Conservation (phyloP, 441 rosid genomes). For the Metrosideros polymorpha region DNA sequence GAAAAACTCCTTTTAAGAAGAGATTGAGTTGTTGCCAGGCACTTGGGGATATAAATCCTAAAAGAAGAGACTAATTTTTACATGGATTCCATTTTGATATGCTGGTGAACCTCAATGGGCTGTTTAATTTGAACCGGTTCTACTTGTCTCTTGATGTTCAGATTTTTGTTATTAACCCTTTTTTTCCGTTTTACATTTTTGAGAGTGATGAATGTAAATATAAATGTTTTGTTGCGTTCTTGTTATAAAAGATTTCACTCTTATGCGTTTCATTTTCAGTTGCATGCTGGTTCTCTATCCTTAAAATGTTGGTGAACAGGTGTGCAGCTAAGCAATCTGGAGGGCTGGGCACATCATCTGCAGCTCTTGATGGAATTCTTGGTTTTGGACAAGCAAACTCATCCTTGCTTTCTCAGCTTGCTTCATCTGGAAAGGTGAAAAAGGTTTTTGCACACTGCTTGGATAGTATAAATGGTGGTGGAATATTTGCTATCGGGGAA, state of each 20-base stretch:
- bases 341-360: conserved; percentile 45
- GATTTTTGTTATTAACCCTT: neutral
- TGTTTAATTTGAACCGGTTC: neutral
- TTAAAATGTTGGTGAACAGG: conserved; percentile 17
- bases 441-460: conserved; percentile 76
- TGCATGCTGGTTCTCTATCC: neutral
- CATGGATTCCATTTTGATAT: neutral
- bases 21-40: neutral
- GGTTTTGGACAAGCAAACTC: conserved; percentile 92
- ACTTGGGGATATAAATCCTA: neutral
- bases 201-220: neutral
- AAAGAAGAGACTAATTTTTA: neutral
- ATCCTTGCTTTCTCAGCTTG: conserved; percentile 80
- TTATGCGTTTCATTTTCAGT: neutral
- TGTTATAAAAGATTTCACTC: neutral
- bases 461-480: conserved; percentile 68
- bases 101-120: neutral
- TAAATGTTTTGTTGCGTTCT: neutral
- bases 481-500: conserved; percentile 81
- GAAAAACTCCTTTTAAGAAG: neutral
- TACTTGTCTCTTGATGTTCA: neutral
- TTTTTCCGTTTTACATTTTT: neutral
- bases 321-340: conserved; percentile 86
- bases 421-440: conserved; percentile 64
- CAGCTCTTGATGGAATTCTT: conserved; percentile 79